Base-by-base conservation (phyloP, 345 rosid genomes). In the Cochlearia excelsa region DNA sequence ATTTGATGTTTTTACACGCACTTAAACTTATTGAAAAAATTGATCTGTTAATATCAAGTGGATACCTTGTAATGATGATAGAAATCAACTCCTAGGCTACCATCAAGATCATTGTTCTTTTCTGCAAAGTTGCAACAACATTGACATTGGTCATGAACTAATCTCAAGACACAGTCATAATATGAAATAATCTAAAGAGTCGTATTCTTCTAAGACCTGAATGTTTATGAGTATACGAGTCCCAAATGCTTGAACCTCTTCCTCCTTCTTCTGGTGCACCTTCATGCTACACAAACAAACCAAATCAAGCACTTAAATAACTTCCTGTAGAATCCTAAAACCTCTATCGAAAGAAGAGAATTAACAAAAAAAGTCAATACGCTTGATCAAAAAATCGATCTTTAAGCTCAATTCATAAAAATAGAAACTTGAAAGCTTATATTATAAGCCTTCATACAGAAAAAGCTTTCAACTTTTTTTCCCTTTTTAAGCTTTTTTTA, bases 61-160 rank as follows among this genome's bases (percentile, higher is more conserved):
- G 4, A n/a, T 69, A 80, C 77, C 84, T 75, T 65, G 27, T 69
- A 78, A 6, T 40, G 75, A 53, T 73, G 71, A 65, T 73, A 80
- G 42, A 70, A 75, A 46, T 80, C 67, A 9, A 78, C 78, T 0
- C 80, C 80, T 2, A 70, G 39, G 45, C 50, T 61, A 16, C 70
- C 75, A 37, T 68, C 73, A 63, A 56, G 54, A 7, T 64, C 11
- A 26, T 63, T 51, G 65, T 31, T 57, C 1, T 5, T 57, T 0
- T 57, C 75, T 70, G 56, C 61, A 63, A 45, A 70, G 23, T 45
- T 43, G 5, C 1, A 9, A 30, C 23, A 38, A 46, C 7, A 61
- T 37, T 46, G 5, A 46, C 7, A 61, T 37, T 46, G 5, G 1
- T 10, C 31, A 53, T 39, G 48, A 45, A 33, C 51, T 7, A 43